Evolutionary conservation across 2,329 filamentous ascomycete species (phyloP).

Genomic region (Fusarium bactridioides): DNA sequence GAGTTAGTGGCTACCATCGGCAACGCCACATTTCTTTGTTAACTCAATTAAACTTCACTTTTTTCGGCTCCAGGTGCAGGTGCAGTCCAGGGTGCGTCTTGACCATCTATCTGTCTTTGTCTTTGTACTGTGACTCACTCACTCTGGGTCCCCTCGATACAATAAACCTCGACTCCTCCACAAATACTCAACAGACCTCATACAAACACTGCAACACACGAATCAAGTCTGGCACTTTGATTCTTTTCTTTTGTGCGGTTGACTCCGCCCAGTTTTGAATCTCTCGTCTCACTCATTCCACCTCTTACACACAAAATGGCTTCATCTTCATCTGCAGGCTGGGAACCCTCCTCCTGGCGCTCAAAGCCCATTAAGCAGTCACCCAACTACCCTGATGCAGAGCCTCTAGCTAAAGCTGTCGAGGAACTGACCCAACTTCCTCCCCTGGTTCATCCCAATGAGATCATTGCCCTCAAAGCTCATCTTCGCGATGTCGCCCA

Average conservation of each 20-base stretch:
- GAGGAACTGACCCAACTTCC: conserved; percentile 73
- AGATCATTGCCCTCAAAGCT: conserved; percentile 81
- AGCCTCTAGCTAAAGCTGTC: conserved; percentile 66
- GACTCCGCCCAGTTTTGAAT: not conserved
- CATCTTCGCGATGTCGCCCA: conserved; percentile 85
- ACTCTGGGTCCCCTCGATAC: not conserved
- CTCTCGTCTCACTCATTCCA: not conserved
- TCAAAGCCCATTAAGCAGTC: conserved; percentile 81
- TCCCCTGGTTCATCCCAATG: conserved; percentile 79
- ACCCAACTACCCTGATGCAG: conserved; percentile 71
- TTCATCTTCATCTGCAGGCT: conserved; percentile 49
- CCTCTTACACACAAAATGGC: conserved; percentile 24
- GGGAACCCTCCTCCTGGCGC: conserved; percentile 75
- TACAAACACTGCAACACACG: not conserved
- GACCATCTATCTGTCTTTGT: conserved; percentile 25
- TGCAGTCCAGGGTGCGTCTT: conserved; percentile 4
- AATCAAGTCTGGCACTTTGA: not conserved
- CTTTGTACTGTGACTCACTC: conserved; percentile 35
- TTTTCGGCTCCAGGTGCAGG: not conserved
- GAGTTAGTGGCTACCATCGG: conserved; percentile 15
- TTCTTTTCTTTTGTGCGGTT: not conserved
- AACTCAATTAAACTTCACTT: conserved; percentile 25
- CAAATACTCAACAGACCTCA: not conserved
- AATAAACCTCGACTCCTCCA: conserved; percentile 2
- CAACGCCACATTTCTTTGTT: conserved; percentile 27